Conservation (phyloP, 495 filamentous ascomycete species). For the Podospora tetraspora region DNA sequence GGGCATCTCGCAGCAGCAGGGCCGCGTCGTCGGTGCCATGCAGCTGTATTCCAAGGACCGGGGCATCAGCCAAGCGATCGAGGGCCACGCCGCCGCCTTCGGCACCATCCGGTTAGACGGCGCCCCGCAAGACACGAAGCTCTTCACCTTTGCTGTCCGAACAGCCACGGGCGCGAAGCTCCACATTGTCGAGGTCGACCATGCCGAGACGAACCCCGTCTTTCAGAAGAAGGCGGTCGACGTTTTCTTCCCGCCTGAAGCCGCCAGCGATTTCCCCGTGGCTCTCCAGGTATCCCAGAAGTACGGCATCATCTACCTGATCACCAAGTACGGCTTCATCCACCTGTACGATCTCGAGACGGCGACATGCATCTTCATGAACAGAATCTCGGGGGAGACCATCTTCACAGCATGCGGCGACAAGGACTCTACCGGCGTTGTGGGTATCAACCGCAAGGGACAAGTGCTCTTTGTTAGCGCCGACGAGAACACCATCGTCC, state of each 20-base stretch:
- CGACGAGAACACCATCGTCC: conserved; percentile 84
- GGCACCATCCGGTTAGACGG: conserved; percentile 83
- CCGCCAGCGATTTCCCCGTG: conserved; percentile 93
- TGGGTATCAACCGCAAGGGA: conserved; percentile 96
- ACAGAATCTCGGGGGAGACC: conserved; percentile 97
- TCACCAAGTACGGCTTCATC: conserved; percentile 99
- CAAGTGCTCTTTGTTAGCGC: conserved; percentile 91
- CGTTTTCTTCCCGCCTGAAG: conserved; percentile 94
- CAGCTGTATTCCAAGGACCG: conserved; percentile 94
- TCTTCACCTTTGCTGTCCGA: conserved; percentile 95
- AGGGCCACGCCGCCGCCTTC: conserved; percentile 95
- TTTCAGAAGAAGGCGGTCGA: conserved; percentile 95
- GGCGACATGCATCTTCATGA: conserved; percentile 98
- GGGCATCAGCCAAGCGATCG: conserved; percentile 94
- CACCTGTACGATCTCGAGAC: conserved; percentile 97
- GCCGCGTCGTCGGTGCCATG: conserved; percentile 90
- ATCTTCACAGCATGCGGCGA: conserved; percentile 93
- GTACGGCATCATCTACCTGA: conserved; percentile 92
- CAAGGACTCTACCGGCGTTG: conserved; percentile 74
- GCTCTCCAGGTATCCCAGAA: conserved; percentile 95
- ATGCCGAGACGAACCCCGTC: conserved; percentile 74
- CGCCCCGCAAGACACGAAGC: conserved; percentile 81
- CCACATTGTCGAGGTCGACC: conserved; percentile 96
- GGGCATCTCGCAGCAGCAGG: conserved; percentile 88
- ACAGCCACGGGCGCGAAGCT: conserved; percentile 85